phyloP scores from a whole-genome alignment of 257 asterid species.

The Schizonepeta tenuifolia region DNA sequence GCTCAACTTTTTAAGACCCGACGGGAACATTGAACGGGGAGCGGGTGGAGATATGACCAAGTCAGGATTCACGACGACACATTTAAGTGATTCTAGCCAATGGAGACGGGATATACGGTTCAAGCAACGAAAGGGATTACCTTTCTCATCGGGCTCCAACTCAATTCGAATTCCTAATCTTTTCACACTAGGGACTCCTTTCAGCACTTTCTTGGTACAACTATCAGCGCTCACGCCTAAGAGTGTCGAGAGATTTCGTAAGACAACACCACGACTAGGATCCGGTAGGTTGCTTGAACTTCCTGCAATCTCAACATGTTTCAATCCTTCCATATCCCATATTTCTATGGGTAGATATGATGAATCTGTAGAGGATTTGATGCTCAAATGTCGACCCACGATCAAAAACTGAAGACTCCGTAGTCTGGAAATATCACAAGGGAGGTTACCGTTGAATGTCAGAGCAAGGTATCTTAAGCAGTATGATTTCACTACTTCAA shows the following conservation, averaged over 20 bases:
- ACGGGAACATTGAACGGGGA: no score
- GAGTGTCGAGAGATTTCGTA: not conserved
- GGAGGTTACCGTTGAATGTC: not conserved
- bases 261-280: not conserved
- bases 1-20: no score
- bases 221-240: not conserved
- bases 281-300: not conserved
- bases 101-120: no score
- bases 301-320: not conserved
- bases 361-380: not conserved
- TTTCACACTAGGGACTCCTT: not conserved
- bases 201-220: not conserved
- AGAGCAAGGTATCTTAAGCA: not conserved
- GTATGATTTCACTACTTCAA: not conserved
- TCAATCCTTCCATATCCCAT: slow-evolving; percentile 10
- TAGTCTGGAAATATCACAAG: not conserved
- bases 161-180: no score
- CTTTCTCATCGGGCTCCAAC: no score
- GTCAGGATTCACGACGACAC: no score
- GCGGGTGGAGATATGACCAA: no score
- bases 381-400: not conserved
- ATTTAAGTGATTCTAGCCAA: no score
- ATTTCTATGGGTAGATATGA: not conserved
- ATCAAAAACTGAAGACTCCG: not conserved
- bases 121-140: no score